Percentiles rank a stretch among this genome's conserved stretches.
phyloP scores from a whole-genome alignment of 1,139 yeast genomes.

The Kodamaea alishanica region DNA sequence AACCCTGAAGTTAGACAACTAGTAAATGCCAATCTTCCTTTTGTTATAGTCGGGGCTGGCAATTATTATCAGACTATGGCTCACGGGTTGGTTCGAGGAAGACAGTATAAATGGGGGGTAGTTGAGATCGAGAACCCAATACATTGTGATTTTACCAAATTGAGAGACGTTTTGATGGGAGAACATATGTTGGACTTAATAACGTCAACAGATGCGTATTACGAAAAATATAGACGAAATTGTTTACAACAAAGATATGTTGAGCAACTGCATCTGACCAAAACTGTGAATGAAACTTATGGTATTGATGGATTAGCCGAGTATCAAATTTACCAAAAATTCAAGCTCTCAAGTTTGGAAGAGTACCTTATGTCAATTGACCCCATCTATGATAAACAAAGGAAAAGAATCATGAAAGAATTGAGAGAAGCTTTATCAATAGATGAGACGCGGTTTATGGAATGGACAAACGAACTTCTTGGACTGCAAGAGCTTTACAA shows the following conservation, averaged over 20 bases:
- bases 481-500: conserved; percentile 55
- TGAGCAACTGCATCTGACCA: conserved; percentile 3
- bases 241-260: conserved; percentile 41
- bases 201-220: conserved; percentile 52
- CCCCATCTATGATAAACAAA: conserved; percentile 47
- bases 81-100: conserved; percentile 51
- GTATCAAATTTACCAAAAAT: conserved; percentile 30
- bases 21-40: conserved; percentile 48
- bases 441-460: conserved; percentile 62
- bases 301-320: conserved; percentile 16
- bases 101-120: conserved; percentile 71
- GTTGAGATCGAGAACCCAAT: conserved; percentile 63
- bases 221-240: conserved; percentile 49
- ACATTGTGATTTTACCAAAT: conserved; percentile 61
- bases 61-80: conserved; percentile 23
- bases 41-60: conserved; percentile 56
- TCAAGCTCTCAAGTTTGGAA: conserved; percentile 36
- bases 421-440: conserved; percentile 14
- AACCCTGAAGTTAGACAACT: conserved; percentile 34
- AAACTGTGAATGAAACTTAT: not conserved
- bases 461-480: conserved; percentile 60
- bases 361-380: conserved; percentile 32
- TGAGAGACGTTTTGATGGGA: conserved; percentile 51
- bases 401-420: conserved; percentile 40
- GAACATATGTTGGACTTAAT: conserved; percentile 59